phyloP scores from a whole-genome alignment of 345 rosid species.

The Eutrema japonicum region DNA sequence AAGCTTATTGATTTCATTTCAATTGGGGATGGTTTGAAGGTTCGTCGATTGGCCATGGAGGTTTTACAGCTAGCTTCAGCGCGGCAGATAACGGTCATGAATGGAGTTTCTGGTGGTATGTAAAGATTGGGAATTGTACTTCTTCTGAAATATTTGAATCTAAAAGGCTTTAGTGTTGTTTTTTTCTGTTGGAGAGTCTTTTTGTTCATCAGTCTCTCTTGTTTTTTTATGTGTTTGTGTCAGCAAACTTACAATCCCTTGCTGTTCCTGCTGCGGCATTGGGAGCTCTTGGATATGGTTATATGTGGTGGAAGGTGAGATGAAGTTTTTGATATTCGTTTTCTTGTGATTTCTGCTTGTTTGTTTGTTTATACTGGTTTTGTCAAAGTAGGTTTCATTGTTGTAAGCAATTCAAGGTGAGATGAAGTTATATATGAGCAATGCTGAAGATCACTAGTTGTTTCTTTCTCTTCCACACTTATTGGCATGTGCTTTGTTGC shows the following conservation, averaged over 20 bases:
- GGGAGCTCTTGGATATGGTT: constrained; percentile 96
- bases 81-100: constrained; percentile 70
- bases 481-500: constrained; percentile 4
- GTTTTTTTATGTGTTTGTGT: background rate
- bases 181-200: background rate
- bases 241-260: constrained; percentile 49
- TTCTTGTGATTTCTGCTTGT: background rate
- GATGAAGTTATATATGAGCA: constrained; percentile 11
- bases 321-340: background rate
- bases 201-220: background rate
- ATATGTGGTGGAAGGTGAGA: constrained; percentile 99
- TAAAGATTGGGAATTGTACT: background rate
- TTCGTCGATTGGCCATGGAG: constrained; percentile 68
- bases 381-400: background rate
- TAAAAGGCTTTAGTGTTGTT: background rate
- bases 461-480: background rate
- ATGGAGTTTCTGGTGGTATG: constrained; percentile 69
- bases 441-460: constrained; percentile 12
- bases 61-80: constrained; percentile 70
- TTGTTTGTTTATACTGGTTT: background rate
- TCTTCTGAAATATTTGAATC: constrained; percentile 4
- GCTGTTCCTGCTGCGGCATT: constrained; percentile 77
- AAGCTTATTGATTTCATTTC: background rate
- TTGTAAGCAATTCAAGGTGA: constrained; percentile 4
- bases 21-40: constrained; percentile 44